Evolutionary conservation across 768 basidiomycete species (phyloP), one percentile per base, ranked within the genome.

Genomic region (Pulveroboletus frians): DNA sequence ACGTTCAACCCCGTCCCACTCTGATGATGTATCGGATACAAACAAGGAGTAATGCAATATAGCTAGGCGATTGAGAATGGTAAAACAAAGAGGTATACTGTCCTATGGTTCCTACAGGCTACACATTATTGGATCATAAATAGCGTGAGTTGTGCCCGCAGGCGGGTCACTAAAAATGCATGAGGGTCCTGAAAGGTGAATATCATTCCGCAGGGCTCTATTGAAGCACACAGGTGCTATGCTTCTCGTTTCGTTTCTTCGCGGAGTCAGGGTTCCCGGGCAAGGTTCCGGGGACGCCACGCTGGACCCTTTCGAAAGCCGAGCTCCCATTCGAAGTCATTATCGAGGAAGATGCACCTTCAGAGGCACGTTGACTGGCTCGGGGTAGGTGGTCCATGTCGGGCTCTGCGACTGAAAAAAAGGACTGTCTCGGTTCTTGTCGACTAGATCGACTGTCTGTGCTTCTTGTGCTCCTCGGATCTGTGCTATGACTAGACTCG

Each of bases 381-480:
- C 52, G 56, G 44, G 49, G 52, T 45, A n/a, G 57, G 51, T 47
- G 41, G 36, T 60, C 63, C 8, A 53, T 15, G 30, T 69, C 66
- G 8, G 64, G 60, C 34, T 70, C 68, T 17, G 48, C 53, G n/a
- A 60, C 56, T 21, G 69, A 63, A 43, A 71, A 62, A 47, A 69
- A 57, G 6, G 72, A 74, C 39, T 61, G 70, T 31, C 64, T 66
- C 15, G 65, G 55, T 34, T 65, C 79, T 44, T 59, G 63, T 47
- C 69, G 65, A 49, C 73, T 73, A 1, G 72, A 71, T 15, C 71
- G 56, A 44, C 74, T 77, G 49, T 73, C 75, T 13, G 76, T 73
- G 10, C 79, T 83, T 35, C 78, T 73, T 58, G 84, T 52, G 56
- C 85, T 87, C 43, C 79, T 79, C 8, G 75, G 71, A 5, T 71